Base-by-base conservation (phyloP, 2,329 filamentous ascomycete genomes). In the Fusarium goolgardi region DNA sequence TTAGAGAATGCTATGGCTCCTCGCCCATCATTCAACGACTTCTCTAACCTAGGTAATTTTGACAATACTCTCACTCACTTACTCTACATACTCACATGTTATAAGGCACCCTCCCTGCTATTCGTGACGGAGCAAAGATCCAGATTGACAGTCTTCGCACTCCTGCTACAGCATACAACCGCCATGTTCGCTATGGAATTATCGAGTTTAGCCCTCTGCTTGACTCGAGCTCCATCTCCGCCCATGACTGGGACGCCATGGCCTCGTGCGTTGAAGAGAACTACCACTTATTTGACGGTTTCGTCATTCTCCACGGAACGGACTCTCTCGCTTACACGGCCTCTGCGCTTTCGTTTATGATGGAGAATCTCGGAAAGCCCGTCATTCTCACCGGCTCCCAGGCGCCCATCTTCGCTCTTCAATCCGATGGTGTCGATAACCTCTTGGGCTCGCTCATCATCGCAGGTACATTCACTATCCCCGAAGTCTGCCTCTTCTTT, bases 401-500 rank as follows among this genome's bases (percentile, higher is more conserved):
- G 76, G 91, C 94, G 1, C 93, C 93, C 46, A 97, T 97, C 85
- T 91, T 96, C 72, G 90, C 94, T 63, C 86, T 97, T 27, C 94
- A 97, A 79, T 96, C 91, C 52, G 94, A 97, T 78, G 94, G 94
- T 12, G 91, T 94, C 37, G 94, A 96, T 80, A 97, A 97, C 75
- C 85, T 97, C 15, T 86, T 97, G 7, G 92, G 92, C 21, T 94
- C 93, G 2, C 85, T 97, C 74, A 93, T 97, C 75, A 91, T 97
- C 57, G 94, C 94, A 5, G 93, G 93, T 34, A 96, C 96, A 63
- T 97, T 97, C 76, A 91, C 93, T 81, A 93, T 97, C 59, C 94
- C 94, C 0, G 94, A 97, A 78, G 94, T 97, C 54, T 94, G 93
- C 76, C 85, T 97, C 35, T 97, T 96, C 82, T 97, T 97, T 84